Conservation (phyloP, 331 rosid genomes). For the Acacia pycnantha region DNA sequence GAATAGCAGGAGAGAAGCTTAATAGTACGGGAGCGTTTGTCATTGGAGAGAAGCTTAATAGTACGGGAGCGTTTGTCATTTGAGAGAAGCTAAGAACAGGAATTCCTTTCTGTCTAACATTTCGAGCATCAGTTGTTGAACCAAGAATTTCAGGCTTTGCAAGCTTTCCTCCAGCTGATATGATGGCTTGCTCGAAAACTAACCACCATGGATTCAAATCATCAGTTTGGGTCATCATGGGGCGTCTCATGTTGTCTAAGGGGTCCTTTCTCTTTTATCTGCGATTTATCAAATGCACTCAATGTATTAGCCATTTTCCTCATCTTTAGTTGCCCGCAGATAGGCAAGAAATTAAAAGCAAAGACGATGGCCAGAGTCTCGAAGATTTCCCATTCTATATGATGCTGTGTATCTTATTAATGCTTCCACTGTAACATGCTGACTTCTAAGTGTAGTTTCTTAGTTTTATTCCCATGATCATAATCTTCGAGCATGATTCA, state of each 20-base stretch:
- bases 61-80: slow-evolving; percentile 76
- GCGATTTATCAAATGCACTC: slow-evolving; percentile 22
- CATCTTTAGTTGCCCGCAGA: slow-evolving; percentile 14
- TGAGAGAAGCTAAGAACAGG: slow-evolving; percentile 88
- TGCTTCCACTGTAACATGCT: too few species aligned
- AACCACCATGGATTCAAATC: slow-evolving; percentile 94
- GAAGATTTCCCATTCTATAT: too few species aligned
- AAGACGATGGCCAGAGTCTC: too few species aligned
- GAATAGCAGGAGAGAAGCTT: not conserved
- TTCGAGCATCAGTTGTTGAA: slow-evolving; percentile 78
- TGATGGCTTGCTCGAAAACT: slow-evolving; percentile 63
- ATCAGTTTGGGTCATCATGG: slow-evolving; percentile 59
- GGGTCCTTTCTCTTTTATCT: slow-evolving; percentile 69
- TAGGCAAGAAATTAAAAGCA: not conserved
- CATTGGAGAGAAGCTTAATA: slow-evolving; percentile 88
- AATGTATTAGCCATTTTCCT: not conserved
- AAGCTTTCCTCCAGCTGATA: slow-evolving; percentile 72
- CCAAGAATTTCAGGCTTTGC: slow-evolving; percentile 79
- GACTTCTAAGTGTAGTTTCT: too few species aligned
- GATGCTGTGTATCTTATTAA: too few species aligned
- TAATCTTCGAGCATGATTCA: too few species aligned
- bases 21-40: slow-evolving; percentile 69
- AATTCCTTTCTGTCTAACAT: slow-evolving; percentile 64
- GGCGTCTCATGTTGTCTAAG: slow-evolving; percentile 60
- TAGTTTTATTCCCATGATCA: too few species aligned